Evolutionary conservation across 768 basidiomycete genomes (phyloP), one percentile per base, ranked within the genome.

Genomic region (Tephrocybe sp.): DNA sequence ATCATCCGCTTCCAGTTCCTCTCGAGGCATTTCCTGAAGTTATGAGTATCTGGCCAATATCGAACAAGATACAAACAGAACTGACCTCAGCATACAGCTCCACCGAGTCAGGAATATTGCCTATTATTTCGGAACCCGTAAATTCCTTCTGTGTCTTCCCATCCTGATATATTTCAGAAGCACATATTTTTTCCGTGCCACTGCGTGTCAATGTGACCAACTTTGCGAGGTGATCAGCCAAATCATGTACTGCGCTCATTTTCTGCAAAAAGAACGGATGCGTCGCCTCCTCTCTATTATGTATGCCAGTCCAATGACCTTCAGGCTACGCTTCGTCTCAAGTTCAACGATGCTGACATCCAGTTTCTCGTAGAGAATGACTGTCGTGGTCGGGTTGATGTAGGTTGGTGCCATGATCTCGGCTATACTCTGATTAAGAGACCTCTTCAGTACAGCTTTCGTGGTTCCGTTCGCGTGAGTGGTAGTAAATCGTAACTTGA

Each of bases 271-370:
- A 77, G 88, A 98, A 98, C 5, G 90, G 75, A 66, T 89, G 80
- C 13, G 87, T 79, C 8, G 83, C 83, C 74, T 99, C 97, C 71
- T 98, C 97, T 73, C 90, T 95, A 74, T 99, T 98, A 66, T 94
- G 86, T 57, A 91, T 83, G 16, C 95, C 95, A 21, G 97, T 97
- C 97, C 97, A 99, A 87, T 79, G 53, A 99, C 87, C 73, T 92
- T 94, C 60, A 98, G 75, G 65, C 91, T 95, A 64, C 96, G 91
- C 73, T 99, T 99, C 51, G 97, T 99, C 76, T 99, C 97, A 43
- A 99, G 79, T 71, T 99, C 97, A 39, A 98, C 89, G 63, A 99
- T 97, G 68, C 91, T 93, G 60, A 98, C 93, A 57, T 98, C 96
- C 57, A 99, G 73, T 64, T 89, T 88, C 77, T 99, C 97, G 68